Conservation (phyloP, 2,329 filamentous ascomycete genomes). For the Apiospora malaysiana region DNA sequence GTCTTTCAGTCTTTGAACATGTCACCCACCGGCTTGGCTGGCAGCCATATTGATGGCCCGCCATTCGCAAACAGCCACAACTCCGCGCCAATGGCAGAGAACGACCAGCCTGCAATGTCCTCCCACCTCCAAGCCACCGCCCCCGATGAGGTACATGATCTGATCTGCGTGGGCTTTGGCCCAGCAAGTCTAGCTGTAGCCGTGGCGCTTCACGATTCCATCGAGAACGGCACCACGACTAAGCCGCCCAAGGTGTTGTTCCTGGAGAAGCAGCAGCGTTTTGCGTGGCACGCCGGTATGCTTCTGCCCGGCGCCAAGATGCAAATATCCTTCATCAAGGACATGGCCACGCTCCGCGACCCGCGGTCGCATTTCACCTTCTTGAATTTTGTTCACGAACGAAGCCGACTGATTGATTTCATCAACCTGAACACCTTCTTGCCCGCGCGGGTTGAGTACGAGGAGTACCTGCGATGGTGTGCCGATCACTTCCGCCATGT, state of each 20-base stretch:
- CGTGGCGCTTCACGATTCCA: constrained; percentile 84
- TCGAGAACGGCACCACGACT: constrained; percentile 57
- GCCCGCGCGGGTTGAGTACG: constrained; percentile 85
- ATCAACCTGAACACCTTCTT: constrained; percentile 90
- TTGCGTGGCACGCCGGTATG: constrained; percentile 96
- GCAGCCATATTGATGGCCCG: constrained; percentile 34
- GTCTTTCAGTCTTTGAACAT: constrained; percentile 26
- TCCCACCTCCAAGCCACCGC: constrained; percentile 59
- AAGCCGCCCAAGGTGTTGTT: constrained; percentile 77
- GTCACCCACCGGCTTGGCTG: constrained; percentile 38
- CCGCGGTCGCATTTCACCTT: constrained; percentile 93
- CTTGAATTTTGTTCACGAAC: constrained; percentile 87
- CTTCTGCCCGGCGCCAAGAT: constrained; percentile 90
- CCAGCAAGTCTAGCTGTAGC: constrained; percentile 90
- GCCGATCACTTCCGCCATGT: constrained; percentile 76
- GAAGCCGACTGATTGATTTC: constrained; percentile 84
- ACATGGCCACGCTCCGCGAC: constrained; percentile 87
- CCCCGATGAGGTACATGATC: constrained; percentile 74
- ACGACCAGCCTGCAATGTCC: constrained; percentile 27
- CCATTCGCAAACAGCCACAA: constrained; percentile 11
- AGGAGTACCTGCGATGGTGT: constrained; percentile 96
- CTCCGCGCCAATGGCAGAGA: constrained; percentile 17
- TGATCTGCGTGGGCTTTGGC: constrained; percentile 91
- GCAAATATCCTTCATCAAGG: constrained; percentile 98
- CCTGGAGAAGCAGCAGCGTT: constrained; percentile 81